Conservation (phyloP, 2,329 filamentous ascomycete genomes). For the Paraphoma sp. region DNA sequence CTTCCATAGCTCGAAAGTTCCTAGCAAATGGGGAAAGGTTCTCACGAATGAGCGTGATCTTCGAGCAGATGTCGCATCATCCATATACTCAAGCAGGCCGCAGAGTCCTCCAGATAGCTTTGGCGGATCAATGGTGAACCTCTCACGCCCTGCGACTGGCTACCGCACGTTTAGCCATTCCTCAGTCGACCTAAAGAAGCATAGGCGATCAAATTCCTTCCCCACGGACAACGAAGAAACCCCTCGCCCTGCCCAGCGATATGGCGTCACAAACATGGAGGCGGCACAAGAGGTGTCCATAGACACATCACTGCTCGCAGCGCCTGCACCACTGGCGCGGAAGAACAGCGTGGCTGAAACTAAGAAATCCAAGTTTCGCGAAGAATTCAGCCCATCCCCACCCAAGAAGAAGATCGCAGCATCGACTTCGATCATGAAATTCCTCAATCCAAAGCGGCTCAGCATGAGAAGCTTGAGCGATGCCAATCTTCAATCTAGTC, state of each 20-base stretch:
- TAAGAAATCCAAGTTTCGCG: constrained; percentile 44
- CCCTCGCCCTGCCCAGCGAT: constrained; percentile 20
- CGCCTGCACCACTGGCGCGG: constrained; percentile 14
- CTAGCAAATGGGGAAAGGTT: constrained; percentile 48
- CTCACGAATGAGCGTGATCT: constrained; percentile 19
- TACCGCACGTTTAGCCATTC: constrained; percentile 15
- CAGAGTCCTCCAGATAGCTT: constrained; percentile 45
- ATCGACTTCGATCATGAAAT: constrained; percentile 37
- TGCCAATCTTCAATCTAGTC: constrained; percentile 23
- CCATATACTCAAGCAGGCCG: constrained; percentile 50
- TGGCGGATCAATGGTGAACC: constrained; percentile 29
- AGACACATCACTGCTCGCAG: constrained; percentile 4
- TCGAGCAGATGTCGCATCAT: constrained; percentile 39
- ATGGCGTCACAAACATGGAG: constrained; percentile 14
- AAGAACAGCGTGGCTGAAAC: constrained; percentile 41
- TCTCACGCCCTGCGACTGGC: constrained; percentile 11
- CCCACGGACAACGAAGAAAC: constrained; percentile 32
- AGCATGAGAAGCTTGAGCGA: constrained; percentile 43
- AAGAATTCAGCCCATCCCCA: constrained; percentile 45
- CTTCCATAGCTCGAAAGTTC: constrained; percentile 44
- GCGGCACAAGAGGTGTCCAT: not conserved
- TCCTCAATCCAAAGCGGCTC: constrained; percentile 36
- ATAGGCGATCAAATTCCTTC: constrained; percentile 27
- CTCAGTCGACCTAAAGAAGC: constrained; percentile 11
- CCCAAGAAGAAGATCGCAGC: constrained; percentile 31